Evolutionary conservation across 148 eudicot species (phyloP).

Genomic region (Rhododendron ferrugineum): DNA sequence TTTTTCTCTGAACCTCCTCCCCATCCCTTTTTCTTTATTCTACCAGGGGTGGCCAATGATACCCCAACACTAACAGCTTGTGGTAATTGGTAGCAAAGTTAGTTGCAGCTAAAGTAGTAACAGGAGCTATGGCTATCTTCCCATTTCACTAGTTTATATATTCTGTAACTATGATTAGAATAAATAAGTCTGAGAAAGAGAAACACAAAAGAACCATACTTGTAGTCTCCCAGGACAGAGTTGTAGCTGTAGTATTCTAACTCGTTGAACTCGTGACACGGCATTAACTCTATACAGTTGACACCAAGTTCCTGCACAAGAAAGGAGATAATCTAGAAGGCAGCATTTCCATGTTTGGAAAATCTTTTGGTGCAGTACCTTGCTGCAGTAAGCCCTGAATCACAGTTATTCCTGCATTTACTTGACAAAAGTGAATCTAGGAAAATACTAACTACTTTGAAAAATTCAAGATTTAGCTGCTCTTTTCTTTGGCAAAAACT

Average conservation of each 20-base stretch:
- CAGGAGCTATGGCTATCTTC: background rate
- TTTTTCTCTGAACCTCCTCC: background rate
- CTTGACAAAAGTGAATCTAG: background rate
- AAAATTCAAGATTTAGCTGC: background rate
- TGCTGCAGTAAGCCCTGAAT: background rate
- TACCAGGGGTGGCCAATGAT: background rate
- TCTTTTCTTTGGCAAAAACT: background rate
- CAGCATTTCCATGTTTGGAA: background rate
- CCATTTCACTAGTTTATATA: background rate
- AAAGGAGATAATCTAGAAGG: conserved; percentile 9
- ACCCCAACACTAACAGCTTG: background rate
- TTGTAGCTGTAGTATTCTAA: conserved; percentile 89
- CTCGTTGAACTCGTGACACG: conserved; percentile 98
- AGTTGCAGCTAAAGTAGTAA: too few species aligned
- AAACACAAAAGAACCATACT: conserved; percentile 31
- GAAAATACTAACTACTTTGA: background rate
- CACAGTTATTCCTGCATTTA: background rate
- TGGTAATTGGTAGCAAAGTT: background rate
- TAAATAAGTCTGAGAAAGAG: background rate
- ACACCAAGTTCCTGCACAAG: conserved; percentile 90
- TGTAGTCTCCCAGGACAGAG: conserved; percentile 86
- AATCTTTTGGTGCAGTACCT: background rate
- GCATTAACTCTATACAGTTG: conserved; percentile 98
- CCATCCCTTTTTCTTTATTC: background rate
- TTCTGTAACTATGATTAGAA: background rate